Evolutionary conservation across 306 rosid genomes (phyloP).

Genomic region (Crotalaria pallida): DNA sequence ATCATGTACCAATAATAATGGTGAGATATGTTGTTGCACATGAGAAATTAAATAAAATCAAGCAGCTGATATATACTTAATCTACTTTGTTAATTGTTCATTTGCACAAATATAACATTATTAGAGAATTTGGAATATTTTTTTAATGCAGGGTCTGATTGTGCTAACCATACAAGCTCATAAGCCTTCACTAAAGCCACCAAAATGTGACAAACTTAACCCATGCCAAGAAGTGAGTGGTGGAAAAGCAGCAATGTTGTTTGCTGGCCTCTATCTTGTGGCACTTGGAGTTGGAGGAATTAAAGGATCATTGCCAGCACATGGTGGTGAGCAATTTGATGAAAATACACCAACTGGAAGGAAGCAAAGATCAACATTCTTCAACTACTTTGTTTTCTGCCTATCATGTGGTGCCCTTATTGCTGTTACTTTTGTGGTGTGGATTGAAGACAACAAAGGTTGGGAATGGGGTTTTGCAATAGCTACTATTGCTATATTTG

Average conservation of each 20-base stretch:
- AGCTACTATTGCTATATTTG: constrained; percentile 58
- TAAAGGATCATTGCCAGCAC: constrained; percentile 76
- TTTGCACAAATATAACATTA: background rate
- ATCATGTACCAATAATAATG: no score
- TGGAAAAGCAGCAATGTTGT: constrained; percentile 55
- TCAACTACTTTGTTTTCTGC: constrained; percentile 88
- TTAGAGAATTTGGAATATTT: background rate
- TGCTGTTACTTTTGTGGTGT: constrained; percentile 90
- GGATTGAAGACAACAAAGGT: constrained; percentile 94
- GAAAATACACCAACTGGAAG: constrained; percentile 62
- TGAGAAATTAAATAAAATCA: background rate
- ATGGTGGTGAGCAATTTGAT: constrained; percentile 93
- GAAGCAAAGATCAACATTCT: constrained; percentile 86
- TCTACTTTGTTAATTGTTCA: background rate
- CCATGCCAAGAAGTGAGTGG: constrained; percentile 63
- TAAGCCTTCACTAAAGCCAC: constrained; percentile 49
- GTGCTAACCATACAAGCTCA: constrained; percentile 77
- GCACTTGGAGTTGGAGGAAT: constrained; percentile 97
- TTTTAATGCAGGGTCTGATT: constrained; percentile 55
- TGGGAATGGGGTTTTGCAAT: constrained; percentile 98
- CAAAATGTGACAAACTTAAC: constrained; percentile 28
- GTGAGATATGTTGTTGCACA: background rate
- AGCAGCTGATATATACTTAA: background rate
- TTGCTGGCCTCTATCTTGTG: constrained; percentile 71
- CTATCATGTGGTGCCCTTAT: constrained; percentile 73